phyloP scores from a whole-genome alignment of 164 flowering plant species.

The Vitis cinerea region DNA sequence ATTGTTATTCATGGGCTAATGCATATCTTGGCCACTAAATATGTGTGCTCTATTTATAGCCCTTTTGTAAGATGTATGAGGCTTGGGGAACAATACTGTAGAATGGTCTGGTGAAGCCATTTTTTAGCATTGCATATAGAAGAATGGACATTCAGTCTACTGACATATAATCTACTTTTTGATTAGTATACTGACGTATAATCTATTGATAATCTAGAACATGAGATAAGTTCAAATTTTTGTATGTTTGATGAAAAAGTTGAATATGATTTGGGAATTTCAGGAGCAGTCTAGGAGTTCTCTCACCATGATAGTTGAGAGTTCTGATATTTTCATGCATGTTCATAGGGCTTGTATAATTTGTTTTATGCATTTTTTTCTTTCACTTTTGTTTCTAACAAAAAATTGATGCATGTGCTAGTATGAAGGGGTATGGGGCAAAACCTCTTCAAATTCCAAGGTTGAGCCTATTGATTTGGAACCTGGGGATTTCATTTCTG shows the following conservation, averaged over 20 bases:
- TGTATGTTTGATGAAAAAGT: not conserved
- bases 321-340: too few relatives aligned
- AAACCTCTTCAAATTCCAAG: slow-evolving; percentile 21
- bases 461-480: slow-evolving; percentile 61
- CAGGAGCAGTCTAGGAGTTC: not conserved
- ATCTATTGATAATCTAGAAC: not conserved
- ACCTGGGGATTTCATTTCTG: slow-evolving; percentile 60
- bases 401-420: slow-evolving; percentile 16
- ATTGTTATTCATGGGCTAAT: too few relatives aligned
- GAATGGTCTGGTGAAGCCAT: too few relatives aligned
- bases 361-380: too few relatives aligned
- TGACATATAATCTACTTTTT: not conserved
- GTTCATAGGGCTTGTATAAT: too few relatives aligned
- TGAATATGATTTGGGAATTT: not conserved
- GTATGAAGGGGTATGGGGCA: slow-evolving; percentile 41
- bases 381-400: not conserved
- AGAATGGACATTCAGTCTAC: too few relatives aligned
- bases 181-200: not conserved
- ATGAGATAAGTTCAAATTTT: not conserved
- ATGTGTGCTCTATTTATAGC: too few relatives aligned
- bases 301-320: too few relatives aligned
- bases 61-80: too few relatives aligned
- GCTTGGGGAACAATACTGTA: too few relatives aligned
- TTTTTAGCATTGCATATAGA: too few relatives aligned
- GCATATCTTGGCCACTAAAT: too few relatives aligned